Evolutionary conservation across 495 filamentous ascomycete species (phyloP).

Genomic region (Penicillium cosmopolitanum): DNA sequence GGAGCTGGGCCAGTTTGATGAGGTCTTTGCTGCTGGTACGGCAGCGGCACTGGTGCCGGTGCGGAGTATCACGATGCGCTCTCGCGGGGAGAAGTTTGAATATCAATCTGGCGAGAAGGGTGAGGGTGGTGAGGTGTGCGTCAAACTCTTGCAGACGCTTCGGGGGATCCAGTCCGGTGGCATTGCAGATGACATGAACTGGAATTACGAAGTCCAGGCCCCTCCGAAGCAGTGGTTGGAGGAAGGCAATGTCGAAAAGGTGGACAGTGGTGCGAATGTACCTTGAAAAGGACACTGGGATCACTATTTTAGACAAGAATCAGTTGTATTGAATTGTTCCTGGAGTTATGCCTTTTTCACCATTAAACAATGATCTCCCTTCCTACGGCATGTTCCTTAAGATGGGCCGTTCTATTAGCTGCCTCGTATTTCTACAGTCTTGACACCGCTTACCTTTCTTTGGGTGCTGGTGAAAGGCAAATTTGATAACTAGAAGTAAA

Average conservation of each 20-base stretch:
- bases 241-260: conserved; percentile 21
- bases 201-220: conserved; percentile 53
- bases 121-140: conserved; percentile 72
- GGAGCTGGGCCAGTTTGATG: conserved; percentile 76
- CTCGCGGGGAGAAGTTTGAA: conserved; percentile 64
- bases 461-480: no score
- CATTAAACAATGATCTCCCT: no score
- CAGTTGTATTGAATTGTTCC: no score
- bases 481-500: no score
- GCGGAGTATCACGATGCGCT: conserved; percentile 77
- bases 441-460: no score
- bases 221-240: conserved; percentile 41
- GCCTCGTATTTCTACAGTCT: no score
- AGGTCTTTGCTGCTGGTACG: conserved; percentile 91
- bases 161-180: conserved; percentile 85
- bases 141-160: conserved; percentile 71
- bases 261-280: conserved; percentile 24
- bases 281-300: neutral
- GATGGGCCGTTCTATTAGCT: no score
- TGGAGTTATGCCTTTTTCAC: no score
- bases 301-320: no score
- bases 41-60: conserved; percentile 92
- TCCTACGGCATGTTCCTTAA: no score
- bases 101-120: conserved; percentile 65
- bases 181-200: conserved; percentile 73